A percentile compares a stretch with the other conserved stretches of the same genome.
These are phyloP conservation scores for Papilionanthe hybrid DNA, from an alignment of 116 monocot genomes.

Conservation along the genomic window DNA sequence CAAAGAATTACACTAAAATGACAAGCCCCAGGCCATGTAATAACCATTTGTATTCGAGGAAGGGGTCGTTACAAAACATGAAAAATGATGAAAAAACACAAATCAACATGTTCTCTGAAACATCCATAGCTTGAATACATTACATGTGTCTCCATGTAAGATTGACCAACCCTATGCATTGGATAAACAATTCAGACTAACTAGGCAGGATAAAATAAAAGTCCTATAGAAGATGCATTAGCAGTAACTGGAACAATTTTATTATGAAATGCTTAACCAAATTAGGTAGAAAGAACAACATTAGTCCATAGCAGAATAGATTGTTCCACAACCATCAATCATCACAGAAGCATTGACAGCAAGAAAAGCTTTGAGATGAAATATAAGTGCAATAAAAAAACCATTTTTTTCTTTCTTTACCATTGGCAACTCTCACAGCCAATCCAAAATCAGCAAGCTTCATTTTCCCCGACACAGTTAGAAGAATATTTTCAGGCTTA, in stretches of 20 bases:
- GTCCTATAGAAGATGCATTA: background rate
- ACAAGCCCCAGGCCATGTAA: background rate
- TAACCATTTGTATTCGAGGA: background rate
- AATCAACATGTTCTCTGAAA: background rate
- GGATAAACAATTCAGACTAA: background rate
- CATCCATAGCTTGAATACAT: background rate
- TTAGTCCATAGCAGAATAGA: background rate
- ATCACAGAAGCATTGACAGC: background rate
- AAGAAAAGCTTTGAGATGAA: background rate
- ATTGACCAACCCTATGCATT: background rate
- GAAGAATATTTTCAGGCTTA: slow-evolving; percentile 88
- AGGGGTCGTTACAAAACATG: background rate
- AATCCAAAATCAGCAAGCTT: slow-evolving; percentile 94
- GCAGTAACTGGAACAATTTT: background rate
- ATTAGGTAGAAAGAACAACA: background rate
- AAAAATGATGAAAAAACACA: background rate
- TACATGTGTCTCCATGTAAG: background rate
- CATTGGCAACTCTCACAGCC: slow-evolving; percentile 63
- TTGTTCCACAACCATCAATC: background rate
- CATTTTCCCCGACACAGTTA: slow-evolving; percentile 54
- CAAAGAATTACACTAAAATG: background rate
- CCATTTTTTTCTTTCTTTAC: slow-evolving; percentile 20
- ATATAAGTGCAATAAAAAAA: background rate
- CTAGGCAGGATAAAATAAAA: background rate
- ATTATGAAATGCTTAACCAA: background rate